phyloP scores from a whole-genome alignment of 176 grass and related monocot genomes.

The Aegilops longissima region DNA sequence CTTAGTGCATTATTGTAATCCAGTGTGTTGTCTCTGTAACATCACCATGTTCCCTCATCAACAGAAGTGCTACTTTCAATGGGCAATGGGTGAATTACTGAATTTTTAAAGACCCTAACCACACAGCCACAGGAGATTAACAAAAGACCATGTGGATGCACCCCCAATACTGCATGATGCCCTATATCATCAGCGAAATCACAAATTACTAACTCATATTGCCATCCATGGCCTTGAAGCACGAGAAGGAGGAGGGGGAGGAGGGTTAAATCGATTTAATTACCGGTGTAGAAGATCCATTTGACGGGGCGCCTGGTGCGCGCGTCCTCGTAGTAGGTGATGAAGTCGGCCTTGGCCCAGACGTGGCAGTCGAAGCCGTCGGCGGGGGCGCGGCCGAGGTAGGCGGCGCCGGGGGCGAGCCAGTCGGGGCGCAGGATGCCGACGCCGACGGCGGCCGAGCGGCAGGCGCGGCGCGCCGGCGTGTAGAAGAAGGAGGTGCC shows the following conservation, averaged over 20 bases:
- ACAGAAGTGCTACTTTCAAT: neutral
- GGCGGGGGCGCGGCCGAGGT: slow-evolving; percentile 50
- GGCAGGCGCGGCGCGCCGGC: slow-evolving; percentile 35
- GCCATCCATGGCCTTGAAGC: no score
- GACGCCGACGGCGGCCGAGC: slow-evolving; percentile 39
- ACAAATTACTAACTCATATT: neutral
- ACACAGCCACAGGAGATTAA: neutral
- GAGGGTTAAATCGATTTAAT: neutral
- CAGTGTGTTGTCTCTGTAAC: neutral
- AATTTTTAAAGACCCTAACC: neutral
- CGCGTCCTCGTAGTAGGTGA: slow-evolving; percentile 78
- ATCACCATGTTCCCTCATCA: neutral
- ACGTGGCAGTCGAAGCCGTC: slow-evolving; percentile 60
- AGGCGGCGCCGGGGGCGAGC: slow-evolving; percentile 39
- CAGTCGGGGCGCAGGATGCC: slow-evolving; percentile 65
- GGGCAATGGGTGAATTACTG: neutral
- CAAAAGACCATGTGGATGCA: no score
- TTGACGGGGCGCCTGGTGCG: slow-evolving; percentile 54
- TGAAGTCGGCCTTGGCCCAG: slow-evolving; percentile 68
- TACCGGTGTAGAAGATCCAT: slow-evolving; percentile 68
- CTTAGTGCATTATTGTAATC: neutral
- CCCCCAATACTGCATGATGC: neutral
- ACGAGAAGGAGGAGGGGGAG: no score
- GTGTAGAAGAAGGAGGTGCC: slow-evolving; percentile 74
- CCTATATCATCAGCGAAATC: neutral